Evolutionary conservation across 768 basidiomycete species (phyloP), one percentile per base, ranked within the genome.

Genomic region (Leccinum aurantiacum): DNA sequence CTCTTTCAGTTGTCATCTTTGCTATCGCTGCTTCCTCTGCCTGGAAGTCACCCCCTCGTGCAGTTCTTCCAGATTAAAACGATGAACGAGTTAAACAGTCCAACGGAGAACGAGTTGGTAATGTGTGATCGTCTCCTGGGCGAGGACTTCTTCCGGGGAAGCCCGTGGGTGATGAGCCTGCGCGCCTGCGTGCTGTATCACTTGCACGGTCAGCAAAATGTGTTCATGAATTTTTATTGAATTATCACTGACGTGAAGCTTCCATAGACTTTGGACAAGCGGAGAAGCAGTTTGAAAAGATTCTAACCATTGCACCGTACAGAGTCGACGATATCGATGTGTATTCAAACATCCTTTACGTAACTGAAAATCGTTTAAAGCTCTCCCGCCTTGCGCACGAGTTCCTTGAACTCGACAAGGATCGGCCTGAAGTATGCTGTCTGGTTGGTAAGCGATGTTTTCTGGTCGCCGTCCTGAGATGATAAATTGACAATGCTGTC

Each of bases 291-390:
- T 99, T 98, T 71, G 90, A 94, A 66, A 82, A 83, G 64, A 90
- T 98, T 35, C 82, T 92, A 35, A 74, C 78, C 3, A 70, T 88
- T 37, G 95, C 98, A 71, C 96, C 95, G 9, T 88, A 87, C 74
- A 85, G 95, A 25, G 85, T 97, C 59, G 97, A 99, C 64, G 92
- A 97, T 67, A 89, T 98, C 58, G 97, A 98, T 68, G 86, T 97
- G 38, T 95, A 90, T 73, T 96, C 95, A 58, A 97, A 98, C 71
- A 97, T 98, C 69, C 82, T 98, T 46, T 98, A 98, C 74, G 95
- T 98, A 3, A 93, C 92, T 52, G 91, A 95, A 67, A 93, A 92
- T 67, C 84, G 86, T 49, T 77, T 91, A 35, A 95, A 96, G 69
- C 78, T 99, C 47, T 95, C 95, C 19, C 87, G 87, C 71, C 81